These are phyloP conservation scores for Aspergillus hiratsukae DNA, from an alignment of 2,329 filamentous ascomycete species.

Conservation along the genomic window DNA sequence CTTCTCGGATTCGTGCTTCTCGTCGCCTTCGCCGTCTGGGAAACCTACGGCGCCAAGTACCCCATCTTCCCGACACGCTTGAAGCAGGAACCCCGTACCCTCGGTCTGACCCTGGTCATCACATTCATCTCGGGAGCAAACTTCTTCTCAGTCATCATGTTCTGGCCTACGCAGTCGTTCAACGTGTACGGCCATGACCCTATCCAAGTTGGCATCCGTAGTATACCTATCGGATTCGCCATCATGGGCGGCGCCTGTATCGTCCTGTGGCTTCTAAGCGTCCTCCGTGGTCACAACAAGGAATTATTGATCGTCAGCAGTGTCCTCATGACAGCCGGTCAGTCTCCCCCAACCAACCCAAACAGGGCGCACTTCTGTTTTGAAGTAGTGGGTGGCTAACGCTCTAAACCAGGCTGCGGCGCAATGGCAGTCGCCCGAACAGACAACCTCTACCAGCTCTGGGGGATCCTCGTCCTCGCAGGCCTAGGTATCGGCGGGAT, in stretches of 20 bases:
- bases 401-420: constrained; percentile 43
- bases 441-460: constrained; percentile 53
- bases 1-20: constrained; percentile 42
- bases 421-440: constrained; percentile 47
- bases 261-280: constrained; percentile 54
- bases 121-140: constrained; percentile 58
- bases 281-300: constrained; percentile 56
- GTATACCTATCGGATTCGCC: constrained; percentile 60
- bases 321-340: constrained; percentile 60
- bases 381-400: neutral
- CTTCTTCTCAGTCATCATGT: constrained; percentile 52
- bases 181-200: constrained; percentile 64
- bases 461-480: constrained; percentile 56
- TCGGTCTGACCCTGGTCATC: constrained; percentile 52
- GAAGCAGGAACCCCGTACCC: constrained; percentile 47
- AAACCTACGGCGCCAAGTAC: constrained; percentile 43
- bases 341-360: constrained; percentile 3
- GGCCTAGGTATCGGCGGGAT: constrained; percentile 64
- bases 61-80: constrained; percentile 44
- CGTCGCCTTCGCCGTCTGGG: constrained; percentile 44
- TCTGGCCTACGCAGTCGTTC: constrained; percentile 62
- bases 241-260: constrained; percentile 60
- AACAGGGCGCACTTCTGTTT: neutral
- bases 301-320: constrained; percentile 57
- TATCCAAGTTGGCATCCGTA: constrained; percentile 59